phyloP scores from a whole-genome alignment of 1,139 yeast species.

The Geotrichum restrictum region DNA sequence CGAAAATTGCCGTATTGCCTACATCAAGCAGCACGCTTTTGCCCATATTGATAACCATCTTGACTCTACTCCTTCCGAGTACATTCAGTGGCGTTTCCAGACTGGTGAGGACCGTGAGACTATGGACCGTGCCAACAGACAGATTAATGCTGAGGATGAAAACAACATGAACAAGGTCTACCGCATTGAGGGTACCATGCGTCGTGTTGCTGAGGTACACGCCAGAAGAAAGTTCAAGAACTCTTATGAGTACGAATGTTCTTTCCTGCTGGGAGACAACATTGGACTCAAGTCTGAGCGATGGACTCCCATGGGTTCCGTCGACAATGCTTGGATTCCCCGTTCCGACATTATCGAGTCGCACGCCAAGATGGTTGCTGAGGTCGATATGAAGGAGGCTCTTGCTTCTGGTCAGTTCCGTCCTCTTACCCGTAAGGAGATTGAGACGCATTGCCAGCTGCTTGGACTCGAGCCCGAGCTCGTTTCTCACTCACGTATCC shows the following conservation, averaged over 20 bases:
- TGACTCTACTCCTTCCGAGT: conserved; percentile 99
- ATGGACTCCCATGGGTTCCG: conserved; percentile 99
- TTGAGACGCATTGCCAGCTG: conserved; percentile 97
- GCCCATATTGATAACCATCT: conserved; percentile 98
- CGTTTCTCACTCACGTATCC: conserved; percentile 98
- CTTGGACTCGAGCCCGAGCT: conserved; percentile 98
- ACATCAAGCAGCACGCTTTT: conserved; percentile 99
- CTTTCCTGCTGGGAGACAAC: conserved; percentile 96
- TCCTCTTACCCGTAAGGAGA: conserved; percentile 99
- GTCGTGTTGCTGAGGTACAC: conserved; percentile 93
- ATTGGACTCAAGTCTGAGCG: conserved; percentile 98
- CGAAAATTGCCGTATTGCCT: conserved; percentile 99
- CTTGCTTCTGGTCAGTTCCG: conserved; percentile 99
- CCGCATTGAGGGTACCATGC: conserved; percentile 97
- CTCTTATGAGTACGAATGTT: conserved; percentile 99
- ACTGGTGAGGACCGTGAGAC: conserved; percentile 99
- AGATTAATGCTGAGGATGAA: conserved; percentile 94
- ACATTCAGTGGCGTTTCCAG: conserved; percentile 99
- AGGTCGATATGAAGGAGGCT: conserved; percentile 99
- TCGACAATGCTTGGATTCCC: conserved; percentile 99
- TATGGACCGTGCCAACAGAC: conserved; percentile 99
- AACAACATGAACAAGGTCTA: conserved; percentile 98
- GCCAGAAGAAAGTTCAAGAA: conserved; percentile 99
- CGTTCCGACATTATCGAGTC: conserved; percentile 99
- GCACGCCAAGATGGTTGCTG: conserved; percentile 98